Evolutionary conservation across 192 early-diverging fungal genomes (phyloP).

Genomic region (Funneliformis geosporum): DNA sequence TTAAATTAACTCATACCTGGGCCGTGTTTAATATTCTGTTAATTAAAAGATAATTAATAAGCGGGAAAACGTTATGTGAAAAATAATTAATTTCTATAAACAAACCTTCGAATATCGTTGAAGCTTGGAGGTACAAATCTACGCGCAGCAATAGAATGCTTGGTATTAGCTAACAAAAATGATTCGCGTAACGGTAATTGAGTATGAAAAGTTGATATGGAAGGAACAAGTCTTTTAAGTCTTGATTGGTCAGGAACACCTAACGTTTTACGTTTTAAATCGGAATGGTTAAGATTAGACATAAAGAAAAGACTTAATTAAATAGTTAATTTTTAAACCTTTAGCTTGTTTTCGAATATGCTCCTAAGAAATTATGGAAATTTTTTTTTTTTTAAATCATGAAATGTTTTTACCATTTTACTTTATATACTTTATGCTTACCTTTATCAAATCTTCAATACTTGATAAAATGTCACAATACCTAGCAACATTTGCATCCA

Average conservation of each 20-base stretch:
- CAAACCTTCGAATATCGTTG: constrained; percentile 81
- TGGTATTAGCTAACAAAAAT: constrained; percentile 69
- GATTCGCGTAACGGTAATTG: constrained; percentile 71
- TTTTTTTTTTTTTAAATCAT: not conserved
- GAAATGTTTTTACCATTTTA: not conserved
- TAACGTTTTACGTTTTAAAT: not conserved
- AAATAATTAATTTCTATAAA: not conserved
- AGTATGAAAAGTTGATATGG: constrained; percentile 84
- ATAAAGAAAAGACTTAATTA: not conserved
- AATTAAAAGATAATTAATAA: not conserved
- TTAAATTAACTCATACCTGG: constrained; percentile 52
- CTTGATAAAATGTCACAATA: constrained; percentile 79
- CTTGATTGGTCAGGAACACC: constrained; percentile 70
- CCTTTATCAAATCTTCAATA: constrained; percentile 79
- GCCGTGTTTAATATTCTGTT: constrained; percentile 81
- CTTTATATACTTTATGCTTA: constrained; percentile 26
- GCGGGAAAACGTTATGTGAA: not conserved
- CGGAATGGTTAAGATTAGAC: not conserved
- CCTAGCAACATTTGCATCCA: constrained; percentile 63
- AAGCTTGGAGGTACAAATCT: constrained; percentile 87
- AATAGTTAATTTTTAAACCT: constrained; percentile 25
- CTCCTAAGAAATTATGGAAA: constrained; percentile 34
- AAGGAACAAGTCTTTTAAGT: constrained; percentile 76
- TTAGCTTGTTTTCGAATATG: constrained; percentile 54
- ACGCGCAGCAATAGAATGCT: constrained; percentile 71